Conservation (phyloP, 2,329 filamentous ascomycete genomes). For the Xylaria sp. region DNA sequence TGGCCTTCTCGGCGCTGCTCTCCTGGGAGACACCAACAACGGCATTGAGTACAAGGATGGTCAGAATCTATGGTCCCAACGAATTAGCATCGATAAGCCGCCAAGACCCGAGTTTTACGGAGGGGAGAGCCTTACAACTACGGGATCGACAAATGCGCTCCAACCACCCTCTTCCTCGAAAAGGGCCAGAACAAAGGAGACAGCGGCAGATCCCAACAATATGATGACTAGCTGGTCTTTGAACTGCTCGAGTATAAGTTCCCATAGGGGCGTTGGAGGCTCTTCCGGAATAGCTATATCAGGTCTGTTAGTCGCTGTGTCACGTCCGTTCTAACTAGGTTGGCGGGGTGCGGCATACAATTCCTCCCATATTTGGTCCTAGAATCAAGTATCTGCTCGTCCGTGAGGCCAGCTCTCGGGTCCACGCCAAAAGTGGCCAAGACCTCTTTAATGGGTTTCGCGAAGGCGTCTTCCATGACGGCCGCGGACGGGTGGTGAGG, state of each 20-base stretch:
- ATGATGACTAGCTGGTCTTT: conserved; percentile 98
- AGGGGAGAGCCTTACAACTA: conserved; percentile 69
- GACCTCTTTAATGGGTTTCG: conserved; percentile 60
- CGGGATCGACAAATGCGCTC: conserved; percentile 96
- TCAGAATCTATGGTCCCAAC: conserved; percentile 72
- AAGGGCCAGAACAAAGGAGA: conserved; percentile 90
- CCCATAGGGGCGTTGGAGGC: conserved; percentile 92
- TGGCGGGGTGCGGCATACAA: conserved; percentile 50
- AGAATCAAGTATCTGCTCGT: conserved; percentile 59
- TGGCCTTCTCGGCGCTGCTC: conserved; percentile 97
- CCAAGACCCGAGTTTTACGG: conserved; percentile 2
- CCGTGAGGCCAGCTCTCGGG: conserved; percentile 56
- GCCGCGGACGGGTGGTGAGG: conserved; percentile 18
- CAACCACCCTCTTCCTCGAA: conserved; percentile 93
- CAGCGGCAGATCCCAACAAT: conserved; percentile 84
- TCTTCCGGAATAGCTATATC: conserved; percentile 73
- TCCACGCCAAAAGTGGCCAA: conserved; percentile 62
- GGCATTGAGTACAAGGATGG: conserved; percentile 93
- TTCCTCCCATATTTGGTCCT: conserved; percentile 67
- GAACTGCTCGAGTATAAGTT: conserved; percentile 97
- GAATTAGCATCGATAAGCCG: conserved; percentile 22
- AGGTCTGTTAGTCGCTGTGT: conserved; percentile 17
- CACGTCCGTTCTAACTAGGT: background rate
- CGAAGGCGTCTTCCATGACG: conserved; percentile 66
- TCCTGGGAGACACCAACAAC: conserved; percentile 98